phyloP scores from a whole-genome alignment of 1,284 basidiomycete genomes.

The Pseudozyma thailandica region DNA sequence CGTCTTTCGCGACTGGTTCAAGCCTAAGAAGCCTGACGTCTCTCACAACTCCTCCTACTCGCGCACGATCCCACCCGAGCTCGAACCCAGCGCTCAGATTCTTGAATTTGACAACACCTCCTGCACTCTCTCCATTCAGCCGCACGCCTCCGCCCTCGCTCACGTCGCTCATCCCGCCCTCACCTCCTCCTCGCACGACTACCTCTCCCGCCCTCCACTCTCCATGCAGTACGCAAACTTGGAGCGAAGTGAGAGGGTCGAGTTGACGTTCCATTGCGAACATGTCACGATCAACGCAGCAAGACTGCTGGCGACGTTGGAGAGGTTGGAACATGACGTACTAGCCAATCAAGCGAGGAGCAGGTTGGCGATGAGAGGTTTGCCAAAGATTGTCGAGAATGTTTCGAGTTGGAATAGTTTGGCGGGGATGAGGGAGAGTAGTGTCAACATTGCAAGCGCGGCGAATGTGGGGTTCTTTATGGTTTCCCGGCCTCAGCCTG shows the following conservation, averaged over 20 bases:
- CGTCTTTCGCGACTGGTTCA: constrained; percentile 58
- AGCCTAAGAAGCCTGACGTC: background rate
- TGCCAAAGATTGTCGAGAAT: constrained; percentile 24
- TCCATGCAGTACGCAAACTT: constrained; percentile 28
- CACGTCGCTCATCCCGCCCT: constrained; percentile 43
- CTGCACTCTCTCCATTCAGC: constrained; percentile 50
- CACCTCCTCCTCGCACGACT: constrained; percentile 42
- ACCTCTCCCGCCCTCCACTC: constrained; percentile 42
- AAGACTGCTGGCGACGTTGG: constrained; percentile 36
- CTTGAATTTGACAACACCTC: constrained; percentile 55
- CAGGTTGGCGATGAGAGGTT: constrained; percentile 1
- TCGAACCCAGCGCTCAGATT: constrained; percentile 12
- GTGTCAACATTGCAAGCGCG: background rate
- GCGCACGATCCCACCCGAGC: background rate
- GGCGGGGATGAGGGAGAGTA: background rate
- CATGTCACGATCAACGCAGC: constrained; percentile 46
- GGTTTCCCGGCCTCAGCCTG: constrained; percentile 8
- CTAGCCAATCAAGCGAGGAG: constrained; percentile 23
- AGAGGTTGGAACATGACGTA: constrained; percentile 48
- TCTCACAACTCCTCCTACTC: background rate
- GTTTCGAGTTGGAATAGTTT: background rate
- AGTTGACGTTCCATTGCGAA: constrained; percentile 53
- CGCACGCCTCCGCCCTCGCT: constrained; percentile 32
- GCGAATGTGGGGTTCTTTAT: constrained; percentile 21
- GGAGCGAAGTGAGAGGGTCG: constrained; percentile 28